Percentiles rank a stretch among this genome's conserved stretches.
Conservation (phyloP, 192 early-diverging fungal species). For the Podila horticola region DNA sequence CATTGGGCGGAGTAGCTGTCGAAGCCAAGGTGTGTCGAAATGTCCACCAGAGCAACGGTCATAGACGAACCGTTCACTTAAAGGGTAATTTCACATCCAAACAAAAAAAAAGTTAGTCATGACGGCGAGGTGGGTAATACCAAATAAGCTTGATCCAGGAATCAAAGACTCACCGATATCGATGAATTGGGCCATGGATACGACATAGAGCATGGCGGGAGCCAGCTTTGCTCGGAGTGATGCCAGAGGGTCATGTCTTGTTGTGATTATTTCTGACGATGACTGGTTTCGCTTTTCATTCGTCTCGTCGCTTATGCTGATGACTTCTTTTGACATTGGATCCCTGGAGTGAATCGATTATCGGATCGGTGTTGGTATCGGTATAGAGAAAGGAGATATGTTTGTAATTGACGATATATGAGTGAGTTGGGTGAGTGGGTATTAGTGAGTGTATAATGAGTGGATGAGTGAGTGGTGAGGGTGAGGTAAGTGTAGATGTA, state of each 20-base stretch:
- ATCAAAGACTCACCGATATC: conserved; percentile 29
- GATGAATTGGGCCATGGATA: conserved; percentile 47
- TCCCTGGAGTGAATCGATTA: too few relatives aligned
- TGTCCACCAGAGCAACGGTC: conserved; percentile 42
- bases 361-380: too few relatives aligned
- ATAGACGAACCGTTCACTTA: conserved; percentile 45
- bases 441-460: too few relatives aligned
- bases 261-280: neutral
- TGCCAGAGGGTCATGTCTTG: neutral
- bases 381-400: too few relatives aligned
- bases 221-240: conserved; percentile 18
- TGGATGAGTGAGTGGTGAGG: too few relatives aligned
- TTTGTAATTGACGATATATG: too few relatives aligned
- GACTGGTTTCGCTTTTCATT: neutral
- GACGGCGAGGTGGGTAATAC: neutral
- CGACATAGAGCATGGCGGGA: conserved; percentile 34
- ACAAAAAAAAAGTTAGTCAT: neutral
- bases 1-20: conserved; percentile 29
- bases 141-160: neutral
- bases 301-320: too few relatives aligned
- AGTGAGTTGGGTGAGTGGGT: too few relatives aligned
- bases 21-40: conserved; percentile 24
- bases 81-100: neutral
- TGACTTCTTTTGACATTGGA: too few relatives aligned
- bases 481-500: too few relatives aligned